These are phyloP conservation scores for Rhodosporidiobolus odoratus DNA, from an alignment of 768 basidiomycete species.

Conservation along the genomic window DNA sequence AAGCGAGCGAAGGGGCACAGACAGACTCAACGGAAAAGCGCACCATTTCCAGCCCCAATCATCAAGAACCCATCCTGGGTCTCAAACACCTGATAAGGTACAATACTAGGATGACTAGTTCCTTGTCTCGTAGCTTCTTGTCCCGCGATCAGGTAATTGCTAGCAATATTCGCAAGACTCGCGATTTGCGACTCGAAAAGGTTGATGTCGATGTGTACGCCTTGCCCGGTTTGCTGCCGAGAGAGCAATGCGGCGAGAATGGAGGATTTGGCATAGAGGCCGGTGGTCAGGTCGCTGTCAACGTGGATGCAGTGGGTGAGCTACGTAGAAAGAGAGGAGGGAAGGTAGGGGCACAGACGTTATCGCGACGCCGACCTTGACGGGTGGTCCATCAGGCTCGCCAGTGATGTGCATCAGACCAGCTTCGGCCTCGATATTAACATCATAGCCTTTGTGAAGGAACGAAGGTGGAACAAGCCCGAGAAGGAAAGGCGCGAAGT, in stretches of 20 bases:
- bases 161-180: slow-evolving; percentile 83
- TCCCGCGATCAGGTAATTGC: slow-evolving; percentile 83
- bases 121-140: slow-evolving; percentile 77
- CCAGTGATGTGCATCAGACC: slow-evolving; percentile 67
- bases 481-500: neutral
- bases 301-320: too few relatives aligned
- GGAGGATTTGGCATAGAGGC: slow-evolving; percentile 81
- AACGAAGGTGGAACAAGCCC: neutral
- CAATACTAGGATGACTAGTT: slow-evolving; percentile 81
- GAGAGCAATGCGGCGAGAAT: slow-evolving; percentile 85
- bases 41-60: slow-evolving; percentile 78
- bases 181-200: slow-evolving; percentile 87
- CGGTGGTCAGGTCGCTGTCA: slow-evolving; percentile 39
- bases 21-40: neutral
- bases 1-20: neutral
- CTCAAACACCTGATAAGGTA: slow-evolving; percentile 56
- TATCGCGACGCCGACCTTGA: slow-evolving; percentile 91
- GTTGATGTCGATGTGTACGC: slow-evolving; percentile 87
- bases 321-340: slow-evolving; percentile 47
- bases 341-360: slow-evolving; percentile 57
- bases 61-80: slow-evolving; percentile 83
- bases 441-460: neutral
- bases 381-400: slow-evolving; percentile 75
- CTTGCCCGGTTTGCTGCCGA: slow-evolving; percentile 73
- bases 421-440: slow-evolving; percentile 71